Evolutionary conservation across 208 protist species (phyloP).

Genomic region (Crithidia brevicula): DNA sequence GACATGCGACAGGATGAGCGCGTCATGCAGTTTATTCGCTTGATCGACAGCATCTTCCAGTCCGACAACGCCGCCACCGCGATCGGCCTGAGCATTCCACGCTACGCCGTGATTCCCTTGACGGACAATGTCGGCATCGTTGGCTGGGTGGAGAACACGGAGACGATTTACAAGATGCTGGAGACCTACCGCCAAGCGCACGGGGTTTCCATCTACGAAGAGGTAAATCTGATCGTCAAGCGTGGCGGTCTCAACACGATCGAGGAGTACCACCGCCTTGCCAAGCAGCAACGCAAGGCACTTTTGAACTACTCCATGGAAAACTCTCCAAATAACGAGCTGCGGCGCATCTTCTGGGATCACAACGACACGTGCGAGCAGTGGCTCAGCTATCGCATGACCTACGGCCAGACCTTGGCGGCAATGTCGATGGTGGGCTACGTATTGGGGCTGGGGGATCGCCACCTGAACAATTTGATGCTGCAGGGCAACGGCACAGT

Average conservation of each 20-base stretch:
- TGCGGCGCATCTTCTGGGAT: slow-evolving; percentile 97
- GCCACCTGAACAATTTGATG: slow-evolving; percentile 99
- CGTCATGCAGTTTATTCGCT: slow-evolving; percentile 99
- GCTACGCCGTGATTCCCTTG: slow-evolving; percentile 99
- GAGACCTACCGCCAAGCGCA: slow-evolving; percentile 74
- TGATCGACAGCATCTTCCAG: slow-evolving; percentile 98
- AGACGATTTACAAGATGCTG: slow-evolving; percentile 96
- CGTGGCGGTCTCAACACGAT: slow-evolving; percentile 68
- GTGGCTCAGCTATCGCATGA: slow-evolving; percentile 98
- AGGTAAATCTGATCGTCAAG: slow-evolving; percentile 85
- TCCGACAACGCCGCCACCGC: slow-evolving; percentile 81
- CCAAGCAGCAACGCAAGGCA: slow-evolving; percentile 75
- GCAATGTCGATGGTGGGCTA: slow-evolving; percentile 99
- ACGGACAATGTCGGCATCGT: slow-evolving; percentile 99
- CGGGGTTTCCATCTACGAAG: slow-evolving; percentile 84
- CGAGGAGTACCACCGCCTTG: slow-evolving; percentile 85
- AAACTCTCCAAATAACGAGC: slow-evolving; percentile 95
- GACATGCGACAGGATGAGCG: slow-evolving; percentile 99
- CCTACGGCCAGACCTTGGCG: slow-evolving; percentile 98
- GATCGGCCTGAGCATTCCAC: slow-evolving; percentile 93
- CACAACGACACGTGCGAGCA: slow-evolving; percentile 97
- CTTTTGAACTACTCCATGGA: slow-evolving; percentile 95
- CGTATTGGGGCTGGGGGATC: slow-evolving; percentile 98
- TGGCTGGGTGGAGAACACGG: slow-evolving; percentile 98
- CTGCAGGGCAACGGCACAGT: slow-evolving; percentile 98